Evolutionary conservation across 208 protist genomes (phyloP).

Genomic region (Angomonas ambiguus): DNA sequence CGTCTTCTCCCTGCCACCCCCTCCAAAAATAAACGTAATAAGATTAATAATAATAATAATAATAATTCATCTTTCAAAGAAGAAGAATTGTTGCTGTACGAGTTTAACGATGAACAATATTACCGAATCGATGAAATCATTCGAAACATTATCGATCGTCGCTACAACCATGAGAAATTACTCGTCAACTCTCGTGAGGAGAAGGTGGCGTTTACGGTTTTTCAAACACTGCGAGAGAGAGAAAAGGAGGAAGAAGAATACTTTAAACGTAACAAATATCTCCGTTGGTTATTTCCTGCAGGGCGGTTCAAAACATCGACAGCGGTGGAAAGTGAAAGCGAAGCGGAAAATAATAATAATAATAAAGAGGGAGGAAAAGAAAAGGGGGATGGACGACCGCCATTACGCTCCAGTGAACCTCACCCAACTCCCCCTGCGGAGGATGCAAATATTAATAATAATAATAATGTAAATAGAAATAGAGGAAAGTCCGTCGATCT

Average conservation of each 20-base stretch:
- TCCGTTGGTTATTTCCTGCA: background rate
- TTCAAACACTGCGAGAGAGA: background rate
- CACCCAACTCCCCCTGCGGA: no score
- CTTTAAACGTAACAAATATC: background rate
- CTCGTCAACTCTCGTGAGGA: background rate
- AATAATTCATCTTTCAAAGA: no score
- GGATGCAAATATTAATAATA: background rate
- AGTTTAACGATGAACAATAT: background rate
- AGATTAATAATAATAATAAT: conserved; percentile 5
- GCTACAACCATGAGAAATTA: background rate
- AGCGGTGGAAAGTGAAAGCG: no score
- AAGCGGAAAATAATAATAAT: conserved; percentile 1
- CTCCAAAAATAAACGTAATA: no score
- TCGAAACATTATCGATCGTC: background rate
- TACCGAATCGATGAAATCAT: background rate
- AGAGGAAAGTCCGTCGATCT: background rate
- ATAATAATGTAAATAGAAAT: background rate
- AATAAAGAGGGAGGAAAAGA: no score
- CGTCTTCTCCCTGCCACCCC: no score
- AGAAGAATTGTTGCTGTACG: no score
- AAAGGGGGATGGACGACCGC: no score
- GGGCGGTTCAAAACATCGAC: background rate
- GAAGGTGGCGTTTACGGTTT: background rate
- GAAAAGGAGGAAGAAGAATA: background rate
- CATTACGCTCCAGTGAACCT: no score